Conservation (phyloP, 768 basidiomycete genomes). For the Suillus variegatus region DNA sequence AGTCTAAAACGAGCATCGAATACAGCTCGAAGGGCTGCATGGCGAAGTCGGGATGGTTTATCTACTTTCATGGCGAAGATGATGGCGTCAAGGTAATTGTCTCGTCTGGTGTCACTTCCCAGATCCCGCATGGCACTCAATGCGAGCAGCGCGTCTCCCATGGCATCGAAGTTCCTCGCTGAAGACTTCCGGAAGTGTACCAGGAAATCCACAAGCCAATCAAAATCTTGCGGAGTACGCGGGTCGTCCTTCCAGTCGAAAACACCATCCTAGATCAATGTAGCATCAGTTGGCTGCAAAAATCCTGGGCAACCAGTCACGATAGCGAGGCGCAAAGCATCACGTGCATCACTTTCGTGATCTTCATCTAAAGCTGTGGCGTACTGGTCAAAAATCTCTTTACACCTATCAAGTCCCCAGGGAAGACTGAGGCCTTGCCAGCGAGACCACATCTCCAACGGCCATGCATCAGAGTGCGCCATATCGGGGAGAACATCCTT, state of each 20-base stretch:
- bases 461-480: background rate
- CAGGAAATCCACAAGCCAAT: conserved; percentile 12
- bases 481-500: no score
- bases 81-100: conserved; percentile 3
- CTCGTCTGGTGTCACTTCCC: background rate
- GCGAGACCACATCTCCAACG: background rate
- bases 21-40: conserved; percentile 9
- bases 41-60: conserved; percentile 6
- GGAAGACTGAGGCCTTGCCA: background rate
- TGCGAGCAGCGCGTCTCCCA: conserved; percentile 11
- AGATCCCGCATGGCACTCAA: conserved; percentile 6
- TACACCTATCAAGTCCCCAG: background rate
- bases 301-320: background rate
- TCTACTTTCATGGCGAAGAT: conserved; percentile 4
- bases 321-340: conserved; percentile 7
- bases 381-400: background rate
- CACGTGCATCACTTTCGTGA: background rate
- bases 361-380: background rate
- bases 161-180: background rate
- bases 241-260: background rate
- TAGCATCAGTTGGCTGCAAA: background rate
- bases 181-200: background rate
- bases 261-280: conserved; percentile 1
- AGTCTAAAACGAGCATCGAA: background rate
- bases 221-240: background rate